Evolutionary conservation across 1,139 yeast species (phyloP), one percentile per base, ranked within the genome.

Genomic region (Geotrichum klebahnii): DNA sequence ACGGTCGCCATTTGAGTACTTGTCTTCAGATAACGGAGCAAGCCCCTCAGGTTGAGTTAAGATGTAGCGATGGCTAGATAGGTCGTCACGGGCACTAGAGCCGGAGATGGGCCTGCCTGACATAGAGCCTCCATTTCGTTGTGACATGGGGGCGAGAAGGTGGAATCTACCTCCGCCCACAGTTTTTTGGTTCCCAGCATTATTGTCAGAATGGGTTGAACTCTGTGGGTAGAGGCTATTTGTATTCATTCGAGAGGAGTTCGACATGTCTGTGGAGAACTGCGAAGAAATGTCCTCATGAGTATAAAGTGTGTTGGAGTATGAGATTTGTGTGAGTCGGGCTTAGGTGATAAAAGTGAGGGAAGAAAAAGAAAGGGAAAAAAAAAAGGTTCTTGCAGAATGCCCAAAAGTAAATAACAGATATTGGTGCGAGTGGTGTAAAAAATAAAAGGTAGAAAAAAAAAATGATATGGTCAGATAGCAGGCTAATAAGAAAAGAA

Each of bases 21-120:
- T 22, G 54, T 61, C 58, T 35, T 64, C 63, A 34, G 61, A 63
- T 48, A 71, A 52, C 1, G 73, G 71, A 44, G 65, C 67, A 1
- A 71, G 69, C 2, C 67, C 69, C 10, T 56, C 55, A 3, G 74
- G 74, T 9, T 58, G 59, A 5, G 55, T 39, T 9, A 61, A 52
- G 32, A 53, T 49, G 46, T 55, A 61, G 31, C 63, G 51, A 35
- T 58, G 61, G n/a, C 45, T 43, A 5, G 59, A 48, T 2, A 59
- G 47, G 41, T 60, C 62, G 43, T 61, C 63, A 33, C 61, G 49
- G 24, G 55, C 28, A 51, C 23, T 24, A 22, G 41, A 33, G 50
- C 24, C 24, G 16, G 49, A 10, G 6, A 44, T 38, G 16, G 52
- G 48, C 35, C 52, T 17, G 34, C 45, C 38, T 8, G 40, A 22